Evolutionary conservation across 2,329 filamentous ascomycete species (phyloP), one percentile per base, ranked within the genome.

Genomic region (Grosmannia clavigera): DNA sequence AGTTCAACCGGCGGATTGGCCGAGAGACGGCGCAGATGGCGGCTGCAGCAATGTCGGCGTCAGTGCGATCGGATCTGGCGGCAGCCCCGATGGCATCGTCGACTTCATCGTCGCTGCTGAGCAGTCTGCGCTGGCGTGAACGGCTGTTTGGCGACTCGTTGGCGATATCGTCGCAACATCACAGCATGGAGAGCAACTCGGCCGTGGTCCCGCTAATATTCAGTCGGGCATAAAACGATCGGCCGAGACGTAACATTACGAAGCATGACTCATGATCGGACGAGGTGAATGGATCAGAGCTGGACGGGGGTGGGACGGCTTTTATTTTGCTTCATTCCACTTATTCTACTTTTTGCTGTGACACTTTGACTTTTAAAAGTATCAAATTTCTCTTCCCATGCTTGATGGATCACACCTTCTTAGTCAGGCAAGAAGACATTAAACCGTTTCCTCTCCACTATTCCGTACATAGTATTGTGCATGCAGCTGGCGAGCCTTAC

Each of bases 141-240:
- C 74, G 75, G 12, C 62, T 77, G 43, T 77, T 78, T 64, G 75
- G 63, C 60, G 64, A 63, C 57, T 53, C 59, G 38, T 58, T 61
- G 19, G 43, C 60, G 35, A 55, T 50, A 14, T 57, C 57, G n/a
- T 50, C 61, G 2, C 48, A 80, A 25, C 62, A 66, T 35, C 56
- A 79, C 62, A 76, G 73, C 59, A 70, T 81, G 67, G 81, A 82
- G 62, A 81, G 78, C 64, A 74, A 73, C 67, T 79, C 76, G 57
- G 74, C 75, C 22, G 66, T 83, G 65, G 82, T 86, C 63, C 82
- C 83, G 63, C 71, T 86, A 67, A 80, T 85, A 70, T 83, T 85
- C 61, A 82, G 77, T 68, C 74, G 77, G 53, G 68, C 66, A n/a
- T 72, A 63, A 68, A 63, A 68, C 38, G 43, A 19, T 3, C 43